These are phyloP conservation scores for Gaillardinia entomophila DNA, from an alignment of 805 yeast genomes.

Conservation along the genomic window DNA sequence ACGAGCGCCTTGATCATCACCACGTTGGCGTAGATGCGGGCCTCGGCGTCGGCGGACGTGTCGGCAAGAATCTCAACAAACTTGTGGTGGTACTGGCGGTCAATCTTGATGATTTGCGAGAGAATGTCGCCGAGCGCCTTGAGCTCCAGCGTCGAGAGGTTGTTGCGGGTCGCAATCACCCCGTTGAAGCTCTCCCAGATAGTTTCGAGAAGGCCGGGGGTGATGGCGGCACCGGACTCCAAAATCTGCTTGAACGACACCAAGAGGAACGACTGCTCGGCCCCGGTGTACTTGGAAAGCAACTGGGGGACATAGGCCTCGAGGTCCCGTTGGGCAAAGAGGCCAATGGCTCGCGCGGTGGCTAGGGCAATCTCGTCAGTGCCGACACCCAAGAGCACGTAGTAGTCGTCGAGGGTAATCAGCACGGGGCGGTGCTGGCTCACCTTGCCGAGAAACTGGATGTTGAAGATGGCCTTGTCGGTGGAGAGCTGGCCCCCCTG, in stretches of 20 bases:
- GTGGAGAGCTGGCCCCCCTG: constrained; percentile 5
- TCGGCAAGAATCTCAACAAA: constrained; percentile 7
- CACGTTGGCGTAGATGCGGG: constrained; percentile 21
- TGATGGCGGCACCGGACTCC: constrained; percentile 6
- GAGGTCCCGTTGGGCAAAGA: constrained; percentile 36
- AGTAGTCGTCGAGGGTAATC: constrained; percentile 31
- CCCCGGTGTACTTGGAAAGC: constrained; percentile 17
- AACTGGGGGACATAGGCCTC: constrained; percentile 32
- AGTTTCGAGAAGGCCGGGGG: background rate
- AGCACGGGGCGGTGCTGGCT: constrained; percentile 14
- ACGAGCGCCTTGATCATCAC: constrained; percentile 30
- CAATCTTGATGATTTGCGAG: constrained; percentile 16
- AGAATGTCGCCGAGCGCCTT: constrained; percentile 32
- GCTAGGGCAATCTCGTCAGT: constrained; percentile 35
- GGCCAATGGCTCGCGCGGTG: constrained; percentile 51
- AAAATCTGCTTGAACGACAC: constrained; percentile 16
- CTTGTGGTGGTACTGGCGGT: constrained; percentile 10
- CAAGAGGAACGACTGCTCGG: constrained; percentile 9
- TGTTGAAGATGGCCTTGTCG: constrained; percentile 23
- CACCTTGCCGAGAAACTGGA: constrained; percentile 46
- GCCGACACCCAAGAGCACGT: constrained; percentile 21
- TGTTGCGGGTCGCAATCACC: constrained; percentile 3
- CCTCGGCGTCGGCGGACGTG: constrained; percentile 8
- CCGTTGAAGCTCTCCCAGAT: constrained; percentile 8
- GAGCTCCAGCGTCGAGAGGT: constrained; percentile 17